A percentile compares a stretch with the other conserved stretches of the same genome.
Evolutionary conservation across 2,329 filamentous ascomycete genomes (phyloP).

Genomic region (Cladobotryum mycophilum): DNA sequence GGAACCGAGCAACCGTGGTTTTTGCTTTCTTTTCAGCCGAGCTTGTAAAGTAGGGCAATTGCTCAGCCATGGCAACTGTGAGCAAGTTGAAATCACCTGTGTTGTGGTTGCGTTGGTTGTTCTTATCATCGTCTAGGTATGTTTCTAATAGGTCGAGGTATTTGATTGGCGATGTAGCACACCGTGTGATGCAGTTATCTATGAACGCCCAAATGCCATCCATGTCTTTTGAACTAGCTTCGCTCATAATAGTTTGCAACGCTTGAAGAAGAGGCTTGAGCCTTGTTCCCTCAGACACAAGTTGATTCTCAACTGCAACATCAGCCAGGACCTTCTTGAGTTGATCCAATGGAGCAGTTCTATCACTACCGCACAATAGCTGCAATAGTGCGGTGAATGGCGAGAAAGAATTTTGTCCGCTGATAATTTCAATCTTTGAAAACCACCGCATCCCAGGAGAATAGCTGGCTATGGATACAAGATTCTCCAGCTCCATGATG

Average conservation of each 20-base stretch:
- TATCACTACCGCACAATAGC: constrained; percentile 26
- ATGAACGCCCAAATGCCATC: constrained; percentile 60
- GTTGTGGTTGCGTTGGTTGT: constrained; percentile 15
- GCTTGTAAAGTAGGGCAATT: constrained; percentile 63
- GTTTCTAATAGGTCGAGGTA: constrained; percentile 68
- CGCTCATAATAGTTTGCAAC: constrained; percentile 19
- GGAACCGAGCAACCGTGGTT: constrained; percentile 47
- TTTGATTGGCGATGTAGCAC: constrained; percentile 70
- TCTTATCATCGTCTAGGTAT: constrained; percentile 22
- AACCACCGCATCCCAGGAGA: constrained; percentile 91
- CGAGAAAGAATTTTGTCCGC: constrained; percentile 39
- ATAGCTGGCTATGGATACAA: constrained; percentile 72
- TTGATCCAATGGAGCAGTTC: constrained; percentile 31
- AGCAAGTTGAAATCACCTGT: constrained; percentile 50
- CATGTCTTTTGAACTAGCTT: constrained; percentile 21
- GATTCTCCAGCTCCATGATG: constrained; percentile 70
- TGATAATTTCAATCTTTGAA: constrained; percentile 60
- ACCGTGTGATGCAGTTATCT: constrained; percentile 75
- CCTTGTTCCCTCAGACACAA: constrained; percentile 50
- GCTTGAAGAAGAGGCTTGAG: constrained; percentile 41
- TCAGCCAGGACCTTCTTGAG: constrained; percentile 52
- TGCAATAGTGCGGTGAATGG: constrained; percentile 67
- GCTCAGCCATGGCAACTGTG: constrained; percentile 65
- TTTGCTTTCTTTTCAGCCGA: constrained; percentile 38
- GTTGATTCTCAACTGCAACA: constrained; percentile 58